phyloP scores from a whole-genome alignment of 495 filamentous ascomycete genomes.

The Tuber brumale region DNA sequence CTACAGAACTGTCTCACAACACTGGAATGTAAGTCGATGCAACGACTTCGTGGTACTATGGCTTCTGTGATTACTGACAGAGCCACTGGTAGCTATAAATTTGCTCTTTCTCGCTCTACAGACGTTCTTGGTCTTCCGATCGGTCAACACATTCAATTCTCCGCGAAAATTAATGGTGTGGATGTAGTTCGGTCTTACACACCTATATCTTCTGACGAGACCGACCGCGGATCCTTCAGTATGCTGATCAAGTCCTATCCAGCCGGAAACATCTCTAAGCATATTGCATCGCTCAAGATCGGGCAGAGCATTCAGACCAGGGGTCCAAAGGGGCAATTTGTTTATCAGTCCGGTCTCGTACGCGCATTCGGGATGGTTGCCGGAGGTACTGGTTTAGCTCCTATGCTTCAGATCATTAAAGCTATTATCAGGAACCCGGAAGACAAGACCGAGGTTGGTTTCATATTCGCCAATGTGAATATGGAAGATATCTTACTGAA shows the following conservation, averaged over 20 bases:
- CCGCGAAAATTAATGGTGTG: conserved; percentile 72
- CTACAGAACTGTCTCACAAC: conserved; percentile 90
- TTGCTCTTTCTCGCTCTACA: conserved; percentile 64
- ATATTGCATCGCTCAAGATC: conserved; percentile 71
- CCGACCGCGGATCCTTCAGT: conserved; percentile 68
- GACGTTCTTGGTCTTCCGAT: conserved; percentile 91
- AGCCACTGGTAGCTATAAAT: conserved; percentile 62
- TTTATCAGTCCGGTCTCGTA: conserved; percentile 90
- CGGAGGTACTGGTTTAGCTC: conserved; percentile 92
- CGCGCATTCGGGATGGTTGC: conserved; percentile 94
- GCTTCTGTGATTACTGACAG: conserved; percentile 3
- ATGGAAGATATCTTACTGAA: conserved; percentile 81
- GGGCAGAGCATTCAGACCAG: conserved; percentile 79
- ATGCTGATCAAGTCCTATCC: conserved; percentile 95
- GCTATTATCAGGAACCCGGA: conserved; percentile 74
- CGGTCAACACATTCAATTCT: conserved; percentile 94
- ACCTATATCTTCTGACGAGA: conserved; percentile 73
- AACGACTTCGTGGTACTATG: conserved; percentile 5
- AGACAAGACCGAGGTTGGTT: conserved; percentile 78
- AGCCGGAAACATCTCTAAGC: conserved; percentile 86
- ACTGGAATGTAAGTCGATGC: conserved; percentile 69
- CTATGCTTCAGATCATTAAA: conserved; percentile 89
- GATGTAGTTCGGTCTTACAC: conserved; percentile 94
- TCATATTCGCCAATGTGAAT: conserved; percentile 95
- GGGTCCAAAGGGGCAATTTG: conserved; percentile 93